Evolutionary conservation across 1,284 basidiomycete genomes (phyloP), one percentile per base, ranked within the genome.

Genomic region (Pyrrhoderma lamaoense): DNA sequence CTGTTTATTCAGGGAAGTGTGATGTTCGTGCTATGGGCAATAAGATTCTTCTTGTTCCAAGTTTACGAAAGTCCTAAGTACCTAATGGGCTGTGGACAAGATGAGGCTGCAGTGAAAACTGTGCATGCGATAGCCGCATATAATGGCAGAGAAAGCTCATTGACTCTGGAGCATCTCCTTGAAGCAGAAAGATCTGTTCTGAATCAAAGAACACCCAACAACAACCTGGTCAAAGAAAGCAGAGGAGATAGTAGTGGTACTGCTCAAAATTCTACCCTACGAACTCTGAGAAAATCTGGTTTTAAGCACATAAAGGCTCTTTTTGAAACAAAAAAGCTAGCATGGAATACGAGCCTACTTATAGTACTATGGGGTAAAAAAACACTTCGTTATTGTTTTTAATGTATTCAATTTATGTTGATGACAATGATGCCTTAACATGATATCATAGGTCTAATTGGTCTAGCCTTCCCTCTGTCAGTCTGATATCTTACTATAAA

Each of bases 11-110:
- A 71, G 21, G 76, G 76, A 3, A 75, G 70, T 8, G 61, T 81
- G 47, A 79, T 71, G 39, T 63, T 83, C 54, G 60, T 77, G 43
- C 61, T 81, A 8, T 83, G 79, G 71, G 64, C 69, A 45, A 56
- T 78, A 49, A 80, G 83, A 47, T 77, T 80, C 65, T 73, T 82
- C 59, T 61, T 74, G 43, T 85, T 85, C 66, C 69, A 63, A 13
- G 72, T 85, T 53, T 66, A 75, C 48, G 82, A 85, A 58, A 80
- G 77, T 49, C 82, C 80, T 11, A 74, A 78, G 43, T 82, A 71
- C 67, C 72, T 89, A 16, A 69, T 84, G 16, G 77, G 75, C 2
- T 73, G 73, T 46, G 82, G 83, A 1, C 69, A 68, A 42, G 83
- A 88, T 54, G 73, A 69, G 2, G 78, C 83, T 42, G 85, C 84